Evolutionary conservation across 257 asterid species (phyloP), one percentile per base, ranked within the genome.

Genomic region (Cynanchum wilfordii): DNA sequence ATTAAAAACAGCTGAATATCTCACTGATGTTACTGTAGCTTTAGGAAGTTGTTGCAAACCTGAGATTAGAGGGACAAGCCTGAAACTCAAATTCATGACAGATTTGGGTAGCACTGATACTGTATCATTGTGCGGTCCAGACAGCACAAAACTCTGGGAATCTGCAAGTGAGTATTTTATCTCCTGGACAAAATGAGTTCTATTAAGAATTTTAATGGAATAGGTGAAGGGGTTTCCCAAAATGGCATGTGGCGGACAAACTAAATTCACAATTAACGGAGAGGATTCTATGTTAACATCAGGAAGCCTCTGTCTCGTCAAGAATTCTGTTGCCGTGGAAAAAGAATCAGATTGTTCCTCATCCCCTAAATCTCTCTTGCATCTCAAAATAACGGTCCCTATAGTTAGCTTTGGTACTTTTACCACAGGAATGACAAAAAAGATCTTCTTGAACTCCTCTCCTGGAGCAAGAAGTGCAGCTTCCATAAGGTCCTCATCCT

Each of bases 391-490:
- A 68, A 95, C 83, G 2, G 84, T 81, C 15, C 99, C 98, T 10
- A 86, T 80, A 59, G 78, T 82, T 78, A 95, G 78, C 49, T 81
- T 82, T 24, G 73, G 62, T 40, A 60, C 73, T 38, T 70, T 84
- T 76, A 75, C 86, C 77, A 72, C 86, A 10, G 99, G 97, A 74
- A 82, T 78, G 77, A 95, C 77, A 3, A 83, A 73, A 81, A 95
- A 95, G 62, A 89, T 90, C 86, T 95, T 90, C 88, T 86, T 95
- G 79, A 90, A 95, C 82, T 87, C 98, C 76, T 90, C 98, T 29
- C 98, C 98, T 2, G 98, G 96, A 77, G 83, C 91, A 69, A 92
- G 88, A 75, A 82, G 81, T 16, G 85, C 73, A 9, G 86, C 78
- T 68, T 86, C 84, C 72, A 36, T 65, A 30, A 81, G 86, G 71